These are phyloP conservation scores for Stemphylium beticola DNA, from an alignment of 2,329 filamentous ascomycete species.

Conservation along the genomic window DNA sequence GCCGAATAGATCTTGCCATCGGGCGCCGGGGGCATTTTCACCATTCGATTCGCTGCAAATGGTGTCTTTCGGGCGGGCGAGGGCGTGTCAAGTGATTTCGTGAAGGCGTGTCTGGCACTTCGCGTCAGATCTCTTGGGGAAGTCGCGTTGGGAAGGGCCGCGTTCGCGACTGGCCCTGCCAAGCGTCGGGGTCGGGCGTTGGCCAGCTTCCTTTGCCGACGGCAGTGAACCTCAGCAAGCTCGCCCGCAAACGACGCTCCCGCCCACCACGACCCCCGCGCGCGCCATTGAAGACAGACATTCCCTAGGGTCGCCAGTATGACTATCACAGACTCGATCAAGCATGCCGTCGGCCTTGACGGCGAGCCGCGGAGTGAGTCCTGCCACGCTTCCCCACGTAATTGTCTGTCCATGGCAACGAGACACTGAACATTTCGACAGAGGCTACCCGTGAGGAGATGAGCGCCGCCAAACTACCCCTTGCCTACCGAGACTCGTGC, in stretches of 20 bases:
- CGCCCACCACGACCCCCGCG: conserved; percentile 17
- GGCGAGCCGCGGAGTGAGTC: conserved; percentile 42
- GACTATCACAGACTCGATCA: conserved; percentile 54
- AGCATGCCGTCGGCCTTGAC: conserved; percentile 56
- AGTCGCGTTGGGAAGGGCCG: conserved; percentile 24
- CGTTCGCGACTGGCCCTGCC: conserved; percentile 25
- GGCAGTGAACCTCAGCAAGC: conserved; percentile 22
- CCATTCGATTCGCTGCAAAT: conserved; percentile 9
- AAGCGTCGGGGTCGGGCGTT: conserved; percentile 22
- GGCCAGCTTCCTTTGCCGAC: conserved; percentile 25
- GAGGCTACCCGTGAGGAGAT: conserved; percentile 89
- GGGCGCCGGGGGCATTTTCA: conserved; percentile 47
- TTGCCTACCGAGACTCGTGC: conserved; percentile 94
- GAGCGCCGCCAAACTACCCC: conserved; percentile 84
- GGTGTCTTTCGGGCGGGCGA: conserved; percentile 7
- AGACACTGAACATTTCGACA: conserved; percentile 51
- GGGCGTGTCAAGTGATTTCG: conserved; percentile 21
- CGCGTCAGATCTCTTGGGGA: conserved; percentile 15
- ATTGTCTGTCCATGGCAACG: conserved; percentile 25
- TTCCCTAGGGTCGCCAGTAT: conserved; percentile 36
- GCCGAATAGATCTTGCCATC: conserved; percentile 65
- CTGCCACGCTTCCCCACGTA: conserved; percentile 21
- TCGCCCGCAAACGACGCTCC: conserved; percentile 15
- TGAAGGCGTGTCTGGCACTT: conserved; percentile 18
- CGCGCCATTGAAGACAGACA: conserved; percentile 31